Percentiles rank a stretch among this genome's conserved stretches.
These are phyloP conservation scores for Rhodosporidiobolus sp. DNA, from an alignment of 768 basidiomycete genomes.

Conservation along the genomic window DNA sequence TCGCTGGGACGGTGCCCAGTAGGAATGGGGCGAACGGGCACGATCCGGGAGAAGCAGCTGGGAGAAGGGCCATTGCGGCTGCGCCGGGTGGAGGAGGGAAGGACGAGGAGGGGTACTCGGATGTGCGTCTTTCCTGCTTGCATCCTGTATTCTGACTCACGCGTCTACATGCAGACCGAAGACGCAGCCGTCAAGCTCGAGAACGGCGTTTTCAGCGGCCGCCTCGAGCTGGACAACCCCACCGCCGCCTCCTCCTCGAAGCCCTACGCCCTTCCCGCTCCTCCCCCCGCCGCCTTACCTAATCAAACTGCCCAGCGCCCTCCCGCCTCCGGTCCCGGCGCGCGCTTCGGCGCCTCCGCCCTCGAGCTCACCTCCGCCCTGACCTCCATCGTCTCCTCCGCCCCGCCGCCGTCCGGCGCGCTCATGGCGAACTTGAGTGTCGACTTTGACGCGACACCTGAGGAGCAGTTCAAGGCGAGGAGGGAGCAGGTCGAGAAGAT, in stretches of 20 bases:
- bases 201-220: constrained; percentile 36
- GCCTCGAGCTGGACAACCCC: constrained; percentile 2
- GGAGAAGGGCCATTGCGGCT: background rate
- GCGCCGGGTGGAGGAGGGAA: background rate
- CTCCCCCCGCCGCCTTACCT: background rate
- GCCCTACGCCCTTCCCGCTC: background rate
- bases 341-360: constrained; percentile 16
- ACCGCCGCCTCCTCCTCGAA: background rate
- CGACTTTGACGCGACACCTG: constrained; percentile 28
- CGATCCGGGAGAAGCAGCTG: background rate
- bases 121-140: constrained; percentile 11
- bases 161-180: constrained; percentile 22
- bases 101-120: constrained; percentile 24
- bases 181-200: constrained; percentile 36
- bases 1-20: background rate
- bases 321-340: background rate
- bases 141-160: no score
- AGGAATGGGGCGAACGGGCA: no score
- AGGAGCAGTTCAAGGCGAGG: constrained; percentile 2
- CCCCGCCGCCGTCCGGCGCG: background rate
- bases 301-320: background rate
- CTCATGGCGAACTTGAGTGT: constrained; percentile 21
- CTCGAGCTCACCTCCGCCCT: constrained; percentile 35
- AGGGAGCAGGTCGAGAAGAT: constrained; percentile 21
- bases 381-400: constrained; percentile 25